Evolutionary conservation across 2,329 filamentous ascomycete genomes (phyloP), one percentile per base, ranked within the genome.

Genomic region (Scorias spongiosa): DNA sequence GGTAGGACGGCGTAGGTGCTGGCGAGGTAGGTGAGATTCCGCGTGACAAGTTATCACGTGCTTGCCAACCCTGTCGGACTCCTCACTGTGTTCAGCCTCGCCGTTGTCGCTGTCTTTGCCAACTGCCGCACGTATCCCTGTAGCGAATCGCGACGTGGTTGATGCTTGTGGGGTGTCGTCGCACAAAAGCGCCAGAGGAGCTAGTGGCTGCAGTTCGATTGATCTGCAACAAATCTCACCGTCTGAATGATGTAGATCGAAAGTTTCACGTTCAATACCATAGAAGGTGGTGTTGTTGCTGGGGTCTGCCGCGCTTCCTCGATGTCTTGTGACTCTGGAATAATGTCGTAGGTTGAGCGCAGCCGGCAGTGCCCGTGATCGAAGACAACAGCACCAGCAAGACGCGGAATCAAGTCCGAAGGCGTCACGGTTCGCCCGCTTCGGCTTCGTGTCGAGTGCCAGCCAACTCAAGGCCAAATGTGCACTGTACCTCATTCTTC

Each of bases 311-410:
- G 20, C 7, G 3, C 20, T 7, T 26, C 20, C 20, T 26, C 20
- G 20, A 26, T 7, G 20, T 26, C 20, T 26, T 26, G 4, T 26
- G 20, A 7, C 20, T 26, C 20, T 26, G 20, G 20, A 4, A 30
- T 14, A 18, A 29, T 28, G 36, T 29, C 18, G 34, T n/a, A 38
- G 17, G 26, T 17, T 32, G 17, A 41, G 39, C 20, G 42, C 15
- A 28, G 30, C 30, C 37, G 45, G 45, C 10, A 18, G 29, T 5
- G 45, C 28, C 8, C 44, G 44, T 47, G 50, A 49, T 42, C 46
- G 48, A 26, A 51, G 41, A 44, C 44, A 28, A 32, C 29, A 28
- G 43, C 49, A 53, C 48, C 47, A 52, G 46, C 51, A 52, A n/a
- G 34, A 32, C 6, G 45, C 44, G n/a, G 48, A 43, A 36, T 47